Evolutionary conservation across 176 grass and related monocot genomes (phyloP).

Genomic region (Tillandsia leiboldiana): DNA sequence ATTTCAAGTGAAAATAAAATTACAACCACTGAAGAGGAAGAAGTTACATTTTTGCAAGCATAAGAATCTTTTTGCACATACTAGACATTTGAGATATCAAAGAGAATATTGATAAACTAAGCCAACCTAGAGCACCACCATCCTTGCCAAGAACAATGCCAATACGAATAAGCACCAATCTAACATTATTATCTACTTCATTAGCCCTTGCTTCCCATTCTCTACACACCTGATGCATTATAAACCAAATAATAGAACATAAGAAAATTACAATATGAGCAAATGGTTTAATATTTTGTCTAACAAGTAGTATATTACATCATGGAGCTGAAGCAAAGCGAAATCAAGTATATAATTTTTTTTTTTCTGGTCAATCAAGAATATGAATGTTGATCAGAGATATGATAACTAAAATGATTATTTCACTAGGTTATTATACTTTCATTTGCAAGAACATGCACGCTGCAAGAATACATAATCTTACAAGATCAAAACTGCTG

Average conservation of each 20-base stretch:
- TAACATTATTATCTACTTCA: slow-evolving; percentile 52
- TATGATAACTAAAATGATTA: too few species aligned
- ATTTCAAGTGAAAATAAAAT: not conserved
- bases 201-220: slow-evolving; percentile 74
- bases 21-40: not conserved
- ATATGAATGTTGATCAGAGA: too few species aligned
- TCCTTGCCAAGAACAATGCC: slow-evolving; percentile 88
- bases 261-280: not conserved
- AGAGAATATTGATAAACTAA: not conserved
- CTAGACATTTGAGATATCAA: not conserved
- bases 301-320: too few species aligned
- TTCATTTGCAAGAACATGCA: too few species aligned
- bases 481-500: too few species aligned
- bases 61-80: not conserved
- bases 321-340: too few species aligned
- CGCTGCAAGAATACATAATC: too few species aligned
- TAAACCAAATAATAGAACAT: not conserved
- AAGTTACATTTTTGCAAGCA: not conserved
- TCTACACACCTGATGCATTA: slow-evolving; percentile 51
- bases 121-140: slow-evolving; percentile 74
- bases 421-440: too few species aligned
- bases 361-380: too few species aligned
- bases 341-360: too few species aligned
- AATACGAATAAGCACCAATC: slow-evolving; percentile 71
- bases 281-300: not conserved